A percentile compares a stretch with the other conserved stretches of the same genome.
These are phyloP conservation scores for Boletus eberwhitei DNA, from an alignment of 768 basidiomycete genomes.

Conservation along the genomic window DNA sequence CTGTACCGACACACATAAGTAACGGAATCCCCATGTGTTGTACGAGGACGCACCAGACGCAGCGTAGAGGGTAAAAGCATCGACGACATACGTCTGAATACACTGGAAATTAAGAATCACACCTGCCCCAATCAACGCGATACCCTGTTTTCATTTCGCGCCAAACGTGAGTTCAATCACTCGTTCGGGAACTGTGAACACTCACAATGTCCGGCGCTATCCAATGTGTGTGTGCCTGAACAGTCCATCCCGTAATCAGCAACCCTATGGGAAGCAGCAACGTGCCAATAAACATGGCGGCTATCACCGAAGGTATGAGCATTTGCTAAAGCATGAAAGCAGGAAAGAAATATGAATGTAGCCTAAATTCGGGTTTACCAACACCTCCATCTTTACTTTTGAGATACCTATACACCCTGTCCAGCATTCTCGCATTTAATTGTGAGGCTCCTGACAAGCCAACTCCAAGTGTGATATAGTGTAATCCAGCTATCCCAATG, in stretches of 20 bases:
- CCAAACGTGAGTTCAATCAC: not conserved
- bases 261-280: conserved; percentile 63
- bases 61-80: conserved; percentile 62
- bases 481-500: conserved; percentile 58
- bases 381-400: conserved; percentile 51
- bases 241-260: conserved; percentile 69
- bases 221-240: conserved; percentile 59
- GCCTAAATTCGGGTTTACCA: conserved; percentile 52
- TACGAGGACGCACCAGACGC: conserved; percentile 50
- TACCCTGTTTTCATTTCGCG: conserved; percentile 42
- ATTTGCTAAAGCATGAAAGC: not conserved
- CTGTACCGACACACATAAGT: conserved; percentile 28
- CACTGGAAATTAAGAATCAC: conserved; percentile 57
- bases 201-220: conserved; percentile 65
- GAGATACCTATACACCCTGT: conserved; percentile 49
- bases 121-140: conserved; percentile 53
- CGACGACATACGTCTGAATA: conserved; percentile 67
- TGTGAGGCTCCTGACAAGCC: conserved; percentile 54
- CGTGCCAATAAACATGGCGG: conserved; percentile 56
- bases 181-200: not conserved
- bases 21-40: not conserved
- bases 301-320: conserved; percentile 31
- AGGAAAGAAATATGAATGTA: conserved; percentile 35
- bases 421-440: conserved; percentile 53
- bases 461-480: conserved; percentile 70